These are phyloP conservation scores for Phlyctochytrium arcticum DNA, from an alignment of 192 early-diverging fungal genomes.

Conservation along the genomic window DNA sequence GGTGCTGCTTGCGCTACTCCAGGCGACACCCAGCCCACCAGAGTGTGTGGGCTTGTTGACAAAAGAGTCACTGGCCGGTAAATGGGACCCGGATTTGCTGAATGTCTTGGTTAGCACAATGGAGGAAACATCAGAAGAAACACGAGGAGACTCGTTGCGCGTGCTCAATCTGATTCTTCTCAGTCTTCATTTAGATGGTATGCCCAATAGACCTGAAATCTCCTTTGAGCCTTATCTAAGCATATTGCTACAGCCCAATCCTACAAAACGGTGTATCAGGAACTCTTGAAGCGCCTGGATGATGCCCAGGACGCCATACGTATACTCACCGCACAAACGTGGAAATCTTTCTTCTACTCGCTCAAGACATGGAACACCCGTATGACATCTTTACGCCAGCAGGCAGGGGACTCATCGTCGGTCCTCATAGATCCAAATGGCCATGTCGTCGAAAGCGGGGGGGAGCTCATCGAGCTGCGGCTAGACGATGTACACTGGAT, in stretches of 20 bases:
- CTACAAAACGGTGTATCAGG: constrained; percentile 50
- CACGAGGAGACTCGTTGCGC: constrained; percentile 23
- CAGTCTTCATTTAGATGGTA: constrained; percentile 19
- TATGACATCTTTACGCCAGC: not conserved
- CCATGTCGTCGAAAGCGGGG: not conserved
- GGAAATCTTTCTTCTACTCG: constrained; percentile 25
- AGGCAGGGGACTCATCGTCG: constrained; percentile 4
- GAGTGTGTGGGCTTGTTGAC: constrained; percentile 5
- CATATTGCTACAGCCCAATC: constrained; percentile 16
- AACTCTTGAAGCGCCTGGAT: constrained; percentile 54
- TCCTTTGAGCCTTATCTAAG: not conserved
- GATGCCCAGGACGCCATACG: constrained; percentile 51
- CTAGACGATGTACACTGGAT: constrained; percentile 50
- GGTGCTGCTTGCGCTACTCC: constrained; percentile 16
- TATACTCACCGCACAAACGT: constrained; percentile 21
- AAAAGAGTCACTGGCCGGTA: not conserved
- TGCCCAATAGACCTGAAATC: too few species aligned
- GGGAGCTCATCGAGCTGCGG: constrained; percentile 36
- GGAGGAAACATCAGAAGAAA: constrained; percentile 43
- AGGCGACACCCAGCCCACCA: not conserved
- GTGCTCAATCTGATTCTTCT: constrained; percentile 7
- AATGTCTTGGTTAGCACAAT: constrained; percentile 29
- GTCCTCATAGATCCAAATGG: constrained; percentile 13
- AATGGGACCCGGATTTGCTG: constrained; percentile 22
- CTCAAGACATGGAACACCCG: constrained; percentile 20